Percentiles rank a stretch among this genome's conserved stretches.
Evolutionary conservation across 176 grass and related monocot genomes (phyloP).

Genomic region (Oropetium thomaeum): DNA sequence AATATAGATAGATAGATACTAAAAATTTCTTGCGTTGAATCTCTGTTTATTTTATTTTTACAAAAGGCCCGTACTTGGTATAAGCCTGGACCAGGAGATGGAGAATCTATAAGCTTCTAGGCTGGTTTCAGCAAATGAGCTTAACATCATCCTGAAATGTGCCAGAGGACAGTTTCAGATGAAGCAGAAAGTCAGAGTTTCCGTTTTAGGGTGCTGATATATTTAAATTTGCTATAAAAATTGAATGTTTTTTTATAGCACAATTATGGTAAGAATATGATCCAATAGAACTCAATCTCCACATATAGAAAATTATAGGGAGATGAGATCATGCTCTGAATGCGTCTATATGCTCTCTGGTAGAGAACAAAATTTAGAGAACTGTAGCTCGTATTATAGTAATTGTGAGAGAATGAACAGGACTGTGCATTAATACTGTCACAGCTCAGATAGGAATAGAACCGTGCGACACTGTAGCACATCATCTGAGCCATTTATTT

Average conservation of each 20-base stretch:
- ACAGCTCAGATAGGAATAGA: too few species aligned
- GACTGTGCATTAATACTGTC: too few species aligned
- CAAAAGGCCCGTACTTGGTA: conserved; percentile 37
- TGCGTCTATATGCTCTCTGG: too few species aligned
- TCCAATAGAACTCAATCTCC: neutral
- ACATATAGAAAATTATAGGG: neutral
- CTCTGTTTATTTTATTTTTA: neutral
- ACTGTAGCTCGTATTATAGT: too few species aligned
- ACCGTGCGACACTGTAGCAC: too few species aligned
- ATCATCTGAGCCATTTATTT: too few species aligned
- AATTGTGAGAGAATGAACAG: too few species aligned
- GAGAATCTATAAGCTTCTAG: conserved; percentile 69
- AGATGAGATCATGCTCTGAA: neutral
- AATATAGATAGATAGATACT: neutral
- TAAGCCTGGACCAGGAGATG: conserved; percentile 72
- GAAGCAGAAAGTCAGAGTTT: neutral
- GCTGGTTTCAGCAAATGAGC: conserved; percentile 38
- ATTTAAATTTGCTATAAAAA: too few species aligned
- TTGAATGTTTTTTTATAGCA: too few species aligned
- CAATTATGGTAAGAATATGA: too few species aligned
- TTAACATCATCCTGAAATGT: conserved; percentile 69
- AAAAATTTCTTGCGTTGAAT: neutral
- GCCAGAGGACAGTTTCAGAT: neutral
- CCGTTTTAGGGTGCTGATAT: neutral
- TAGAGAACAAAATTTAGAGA: too few species aligned